Base-by-base conservation (phyloP, 768 basidiomycete species). In the Suillus subalutaceus region DNA sequence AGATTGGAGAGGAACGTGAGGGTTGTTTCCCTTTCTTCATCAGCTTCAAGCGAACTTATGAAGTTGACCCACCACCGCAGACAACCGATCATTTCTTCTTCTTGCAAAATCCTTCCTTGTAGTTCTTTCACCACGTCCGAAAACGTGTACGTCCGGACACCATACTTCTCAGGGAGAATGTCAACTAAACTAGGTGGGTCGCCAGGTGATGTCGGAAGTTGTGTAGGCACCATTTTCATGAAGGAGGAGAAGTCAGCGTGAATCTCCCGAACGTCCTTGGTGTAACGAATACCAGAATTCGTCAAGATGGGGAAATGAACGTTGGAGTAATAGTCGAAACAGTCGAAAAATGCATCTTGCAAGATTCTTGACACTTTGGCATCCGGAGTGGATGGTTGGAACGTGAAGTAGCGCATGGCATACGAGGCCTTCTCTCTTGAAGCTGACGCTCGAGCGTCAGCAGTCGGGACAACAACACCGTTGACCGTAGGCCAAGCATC, bases 371-470 rank as follows among this genome's bases (percentile, higher is more conserved):
- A 88, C 26, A 97, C 91, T 52, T 91, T 85, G 6, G 86, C 72
- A 0, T 91, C 92, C 1, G 96, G 95, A 0, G 95, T 96, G 0
- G 96, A 96, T 2, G 85, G 79, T 67, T 88, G 85, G 78, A 93
- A 97, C 0, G 92, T 90, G 81, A 97, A 98, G 80, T 96, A 97
- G 63, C 85, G 86, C 65, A 97, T 82, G 6, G 90, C 85, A 71
- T 94, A 93, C 20, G 93, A 76, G 12, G 87, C 89, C 53, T 65
- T 65, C 48, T 40, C 61, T 50, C 44, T 32, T 41, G 68, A 15
- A 37, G 44, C 8, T 58, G 43, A 7, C 35, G 52, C 41, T 23
- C 52, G 13, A 32, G 65, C 26, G 16, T 26, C 16, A 6, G 62
- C 23, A 43, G 55, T 64, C 6, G 23, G 46, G 57, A 44, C 18